These are phyloP conservation scores for Coemansia sp. DNA, from an alignment of 192 early-diverging fungal genomes.

Conservation along the genomic window DNA sequence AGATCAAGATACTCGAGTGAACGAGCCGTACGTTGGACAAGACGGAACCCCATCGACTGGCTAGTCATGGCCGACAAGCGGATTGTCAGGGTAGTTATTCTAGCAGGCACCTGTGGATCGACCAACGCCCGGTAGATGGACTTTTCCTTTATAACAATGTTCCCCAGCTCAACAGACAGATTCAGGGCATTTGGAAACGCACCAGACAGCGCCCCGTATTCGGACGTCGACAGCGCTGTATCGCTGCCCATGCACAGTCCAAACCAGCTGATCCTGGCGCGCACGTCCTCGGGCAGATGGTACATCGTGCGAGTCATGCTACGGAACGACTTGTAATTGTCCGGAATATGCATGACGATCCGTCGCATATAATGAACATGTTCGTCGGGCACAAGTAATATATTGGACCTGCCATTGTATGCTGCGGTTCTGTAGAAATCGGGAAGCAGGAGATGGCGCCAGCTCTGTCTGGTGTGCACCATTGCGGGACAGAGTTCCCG, in stretches of 20 bases:
- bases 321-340: constrained; percentile 18
- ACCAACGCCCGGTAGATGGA: constrained; percentile 3
- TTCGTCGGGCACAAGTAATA: constrained; percentile 2
- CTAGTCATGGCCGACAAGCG: background rate
- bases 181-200: constrained; percentile 19
- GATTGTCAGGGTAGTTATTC: constrained; percentile 11
- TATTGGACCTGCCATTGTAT: constrained; percentile 12
- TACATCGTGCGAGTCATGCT: constrained; percentile 19
- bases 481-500: background rate
- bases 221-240: constrained; percentile 19
- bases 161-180: constrained; percentile 12
- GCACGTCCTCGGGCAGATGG: constrained; percentile 17
- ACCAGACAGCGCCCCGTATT: constrained; percentile 24
- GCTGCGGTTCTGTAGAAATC: constrained; percentile 15
- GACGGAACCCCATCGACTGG: background rate
- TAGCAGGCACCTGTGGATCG: background rate
- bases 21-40: constrained; percentile 4
- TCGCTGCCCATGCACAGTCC: constrained; percentile 18
- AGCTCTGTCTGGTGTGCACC: constrained; percentile 11
- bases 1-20: constrained; percentile 18
- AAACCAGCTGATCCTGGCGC: constrained; percentile 16
- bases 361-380: constrained; percentile 1
- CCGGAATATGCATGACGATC: constrained; percentile 19
- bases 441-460: constrained; percentile 14
- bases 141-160: constrained; percentile 4